These are phyloP conservation scores for Lichtheimia corymbifera DNA, from an alignment of 371 early-diverging fungal species.

Conservation along the genomic window DNA sequence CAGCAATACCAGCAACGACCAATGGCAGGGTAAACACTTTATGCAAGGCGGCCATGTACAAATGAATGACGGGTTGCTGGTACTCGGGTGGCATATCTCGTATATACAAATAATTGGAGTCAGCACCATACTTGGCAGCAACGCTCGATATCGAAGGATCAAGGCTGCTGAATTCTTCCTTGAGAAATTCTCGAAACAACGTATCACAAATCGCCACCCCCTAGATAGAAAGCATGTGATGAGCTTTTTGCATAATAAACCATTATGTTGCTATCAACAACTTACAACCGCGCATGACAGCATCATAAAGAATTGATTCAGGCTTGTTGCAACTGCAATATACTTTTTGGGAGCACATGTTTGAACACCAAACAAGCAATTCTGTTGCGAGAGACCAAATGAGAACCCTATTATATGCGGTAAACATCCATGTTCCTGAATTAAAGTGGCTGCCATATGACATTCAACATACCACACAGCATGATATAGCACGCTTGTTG, in stretches of 20 bases:
- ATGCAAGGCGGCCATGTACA: slow-evolving; percentile 11
- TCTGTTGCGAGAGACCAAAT: slow-evolving; percentile 68
- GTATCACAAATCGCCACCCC: slow-evolving; percentile 39
- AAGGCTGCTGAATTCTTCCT: slow-evolving; percentile 13
- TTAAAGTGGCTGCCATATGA: slow-evolving; percentile 5
- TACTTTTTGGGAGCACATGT: slow-evolving; percentile 49
- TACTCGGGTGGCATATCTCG: slow-evolving; percentile 27
- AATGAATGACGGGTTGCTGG: slow-evolving; percentile 44
- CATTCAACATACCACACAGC: slow-evolving; percentile 26
- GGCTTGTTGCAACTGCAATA: slow-evolving; percentile 68
- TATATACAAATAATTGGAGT: slow-evolving; percentile 29
- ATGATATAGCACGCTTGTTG: slow-evolving; percentile 42
- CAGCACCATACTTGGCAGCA: slow-evolving; percentile 30
- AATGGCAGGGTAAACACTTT: slow-evolving; percentile 7
- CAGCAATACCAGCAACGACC: slow-evolving; percentile 6
- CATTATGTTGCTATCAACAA: too few relatives aligned
- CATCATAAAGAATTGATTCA: slow-evolving; percentile 26
- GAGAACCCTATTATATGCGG: slow-evolving; percentile 33
- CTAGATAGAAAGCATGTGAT: not conserved
- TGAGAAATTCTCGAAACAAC: slow-evolving; percentile 19
- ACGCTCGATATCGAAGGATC: slow-evolving; percentile 13
- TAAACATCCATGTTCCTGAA: slow-evolving; percentile 1
- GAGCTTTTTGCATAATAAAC: too few relatives aligned
- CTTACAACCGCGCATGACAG: slow-evolving; percentile 29
- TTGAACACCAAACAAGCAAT: slow-evolving; percentile 63